Percentiles rank a stretch among this genome's conserved stretches.
Conservation (phyloP, 2,329 filamentous ascomycete species). For the Epichloe bromicola region DNA sequence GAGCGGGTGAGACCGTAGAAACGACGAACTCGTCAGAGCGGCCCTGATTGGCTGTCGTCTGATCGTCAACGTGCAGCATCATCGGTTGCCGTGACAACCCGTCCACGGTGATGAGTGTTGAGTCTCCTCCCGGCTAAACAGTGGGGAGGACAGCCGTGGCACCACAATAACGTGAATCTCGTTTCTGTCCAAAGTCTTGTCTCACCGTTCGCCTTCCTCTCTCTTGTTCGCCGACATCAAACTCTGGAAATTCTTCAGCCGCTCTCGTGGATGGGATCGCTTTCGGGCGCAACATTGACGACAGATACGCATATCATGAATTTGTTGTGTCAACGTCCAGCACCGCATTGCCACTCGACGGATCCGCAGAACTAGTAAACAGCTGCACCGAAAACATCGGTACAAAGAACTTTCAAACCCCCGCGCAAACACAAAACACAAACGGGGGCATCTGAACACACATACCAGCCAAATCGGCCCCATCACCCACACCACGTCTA, state of each 20-base stretch:
- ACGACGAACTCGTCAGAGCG: background rate
- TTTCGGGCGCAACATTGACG: background rate
- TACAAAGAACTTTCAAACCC: background rate
- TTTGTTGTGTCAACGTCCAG: background rate
- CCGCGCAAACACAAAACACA: background rate
- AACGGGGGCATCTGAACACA: background rate
- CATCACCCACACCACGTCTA: background rate
- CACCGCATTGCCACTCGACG: background rate
- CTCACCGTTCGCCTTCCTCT: background rate
- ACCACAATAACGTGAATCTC: background rate
- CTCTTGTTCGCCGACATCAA: background rate
- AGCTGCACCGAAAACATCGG: background rate
- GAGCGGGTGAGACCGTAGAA: background rate
- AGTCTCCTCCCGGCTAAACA: background rate
- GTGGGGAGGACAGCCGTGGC: background rate
- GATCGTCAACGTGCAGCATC: background rate
- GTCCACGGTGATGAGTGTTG: background rate
- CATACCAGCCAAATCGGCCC: background rate
- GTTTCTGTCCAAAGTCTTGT: background rate
- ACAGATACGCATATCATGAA: constrained; percentile 2
- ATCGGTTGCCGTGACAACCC: constrained; percentile 1
- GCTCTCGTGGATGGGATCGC: background rate
- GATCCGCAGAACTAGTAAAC: background rate
- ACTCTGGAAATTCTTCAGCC: background rate
- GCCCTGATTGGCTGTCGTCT: background rate